A percentile compares a stretch with the other conserved stretches of the same genome.
Conservation (phyloP, 2,329 filamentous ascomycete species). For the Colletotrichum cereale region DNA sequence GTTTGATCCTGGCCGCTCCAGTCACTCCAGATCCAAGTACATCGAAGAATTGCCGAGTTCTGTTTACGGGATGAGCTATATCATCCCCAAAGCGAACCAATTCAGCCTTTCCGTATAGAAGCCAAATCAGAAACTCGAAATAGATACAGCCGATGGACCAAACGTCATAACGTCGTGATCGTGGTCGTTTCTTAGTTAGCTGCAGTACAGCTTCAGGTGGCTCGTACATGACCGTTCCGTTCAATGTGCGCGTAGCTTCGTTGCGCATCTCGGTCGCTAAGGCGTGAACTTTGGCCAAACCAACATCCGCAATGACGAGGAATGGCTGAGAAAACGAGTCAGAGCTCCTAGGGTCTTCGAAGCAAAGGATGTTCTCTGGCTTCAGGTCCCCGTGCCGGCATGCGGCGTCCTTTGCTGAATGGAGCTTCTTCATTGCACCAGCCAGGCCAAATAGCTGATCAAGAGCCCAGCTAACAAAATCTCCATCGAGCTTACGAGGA, state of each 20-base stretch:
- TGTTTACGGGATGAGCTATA: neutral
- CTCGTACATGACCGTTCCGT: conserved; percentile 14
- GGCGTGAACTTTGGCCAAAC: conserved; percentile 1
- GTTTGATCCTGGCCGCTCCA: neutral
- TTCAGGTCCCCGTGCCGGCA: conserved; percentile 30
- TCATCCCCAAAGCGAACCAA: conserved; percentile 1
- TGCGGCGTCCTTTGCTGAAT: neutral
- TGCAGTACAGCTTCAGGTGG: conserved; percentile 17
- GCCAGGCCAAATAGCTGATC: conserved; percentile 9
- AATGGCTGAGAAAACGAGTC: neutral
- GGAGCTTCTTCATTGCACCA: neutral
- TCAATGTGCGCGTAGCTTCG: neutral
- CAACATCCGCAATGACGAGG: conserved; percentile 22
- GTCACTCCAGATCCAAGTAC: neutral
- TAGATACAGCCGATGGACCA: conserved; percentile 50
- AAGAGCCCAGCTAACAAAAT: neutral
- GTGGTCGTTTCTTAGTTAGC: neutral
- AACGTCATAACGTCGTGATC: conserved; percentile 46
- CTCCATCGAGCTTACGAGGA: neutral
- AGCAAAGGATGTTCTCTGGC: conserved; percentile 30
- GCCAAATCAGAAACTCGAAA: conserved; percentile 48
- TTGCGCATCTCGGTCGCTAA: neutral
- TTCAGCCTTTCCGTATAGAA: conserved; percentile 42
- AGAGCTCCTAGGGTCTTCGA: neutral
- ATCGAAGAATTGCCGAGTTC: conserved; percentile 7